These are phyloP conservation scores for Aureobasidium melanogenum DNA, from an alignment of 2,329 filamentous ascomycete genomes.

Conservation along the genomic window DNA sequence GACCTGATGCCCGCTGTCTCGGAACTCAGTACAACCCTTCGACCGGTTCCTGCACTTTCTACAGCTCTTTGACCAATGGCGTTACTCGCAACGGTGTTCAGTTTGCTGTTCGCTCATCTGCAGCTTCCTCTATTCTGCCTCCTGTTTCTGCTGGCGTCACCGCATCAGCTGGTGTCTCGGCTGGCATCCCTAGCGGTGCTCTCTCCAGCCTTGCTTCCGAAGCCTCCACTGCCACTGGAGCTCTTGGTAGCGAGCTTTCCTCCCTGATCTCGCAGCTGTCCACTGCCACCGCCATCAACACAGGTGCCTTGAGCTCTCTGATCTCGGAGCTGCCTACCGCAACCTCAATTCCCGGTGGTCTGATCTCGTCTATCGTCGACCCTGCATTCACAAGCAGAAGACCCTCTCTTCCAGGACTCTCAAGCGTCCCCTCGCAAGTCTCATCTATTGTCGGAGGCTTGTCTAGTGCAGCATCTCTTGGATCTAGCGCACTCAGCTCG, in stretches of 20 bases:
- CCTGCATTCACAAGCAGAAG: neutral
- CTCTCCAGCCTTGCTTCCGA: neutral
- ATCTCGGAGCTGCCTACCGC: neutral
- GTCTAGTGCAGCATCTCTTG: neutral
- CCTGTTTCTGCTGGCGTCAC: neutral
- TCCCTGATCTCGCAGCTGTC: neutral
- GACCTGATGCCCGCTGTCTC: neutral
- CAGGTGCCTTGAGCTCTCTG: slow-evolving; percentile 5
- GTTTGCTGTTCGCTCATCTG: neutral
- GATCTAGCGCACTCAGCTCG: neutral
- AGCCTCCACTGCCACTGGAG: slow-evolving; percentile 1
- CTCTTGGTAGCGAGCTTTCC: neutral
- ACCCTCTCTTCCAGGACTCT: neutral
- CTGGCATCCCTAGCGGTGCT: neutral
- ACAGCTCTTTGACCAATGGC: neutral
- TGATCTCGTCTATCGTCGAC: neutral
- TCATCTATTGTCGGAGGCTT: neutral
- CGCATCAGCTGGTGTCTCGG: neutral
- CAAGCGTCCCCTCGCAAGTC: neutral
- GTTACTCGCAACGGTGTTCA: neutral
- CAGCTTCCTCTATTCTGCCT: neutral
- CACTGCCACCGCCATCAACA: neutral
- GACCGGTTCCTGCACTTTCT: neutral
- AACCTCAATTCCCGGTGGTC: neutral
- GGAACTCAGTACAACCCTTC: neutral